Base-by-base conservation (phyloP, 495 filamentous ascomycete genomes). In the Penicillium roqueforti region DNA sequence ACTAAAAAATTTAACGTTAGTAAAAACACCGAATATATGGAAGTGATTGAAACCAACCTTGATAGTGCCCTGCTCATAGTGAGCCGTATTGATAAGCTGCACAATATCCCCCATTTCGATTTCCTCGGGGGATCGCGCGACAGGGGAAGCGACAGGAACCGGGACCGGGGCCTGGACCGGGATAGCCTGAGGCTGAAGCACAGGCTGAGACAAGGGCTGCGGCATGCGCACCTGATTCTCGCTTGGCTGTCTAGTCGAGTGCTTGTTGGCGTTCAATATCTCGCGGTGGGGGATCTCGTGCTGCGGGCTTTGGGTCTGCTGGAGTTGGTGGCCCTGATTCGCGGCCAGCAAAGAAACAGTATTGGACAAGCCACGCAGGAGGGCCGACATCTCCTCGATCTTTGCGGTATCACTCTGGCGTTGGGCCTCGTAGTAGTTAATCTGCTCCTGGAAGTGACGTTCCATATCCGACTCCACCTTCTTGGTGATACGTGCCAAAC, bases 311-410 rank as follows among this genome's bases (percentile, higher is more conserved):
- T 83, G 61, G 42, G 86, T 72, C 66, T 87, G 85, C 47, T 86
- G 81, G 20, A 37, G 25, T 22, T 31, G 51, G 37, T 82, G 78
- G 1, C 76, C 64, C 67, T 90, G 87, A 3, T 80, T 76, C 5
- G 80, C 73, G 9, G 83, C 82, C 80, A 96, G 84, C 7, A 83
- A 74, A 28, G 83, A 77, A 23, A 97, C 78, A 8, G 85, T 90
- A 53, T 87, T 82, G 13, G 85, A 80, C 51, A 97, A 76, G 39
- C 80, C 75, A 31, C 80, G 82, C 9, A 96, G 85, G 22, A 89
- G 78, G 5, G 77, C 73, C 14, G 86, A 86, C 55, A 98, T 80
- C 58, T 92, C 83, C 42, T 96, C 89, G 53, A 97, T 88, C 76
- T 95, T 95, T 29, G 74, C 75, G 26, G 77, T 77, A 58, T 96